phyloP scores from a whole-genome alignment of 2,329 filamentous ascomycete species.

The Talaromyces sp. region DNA sequence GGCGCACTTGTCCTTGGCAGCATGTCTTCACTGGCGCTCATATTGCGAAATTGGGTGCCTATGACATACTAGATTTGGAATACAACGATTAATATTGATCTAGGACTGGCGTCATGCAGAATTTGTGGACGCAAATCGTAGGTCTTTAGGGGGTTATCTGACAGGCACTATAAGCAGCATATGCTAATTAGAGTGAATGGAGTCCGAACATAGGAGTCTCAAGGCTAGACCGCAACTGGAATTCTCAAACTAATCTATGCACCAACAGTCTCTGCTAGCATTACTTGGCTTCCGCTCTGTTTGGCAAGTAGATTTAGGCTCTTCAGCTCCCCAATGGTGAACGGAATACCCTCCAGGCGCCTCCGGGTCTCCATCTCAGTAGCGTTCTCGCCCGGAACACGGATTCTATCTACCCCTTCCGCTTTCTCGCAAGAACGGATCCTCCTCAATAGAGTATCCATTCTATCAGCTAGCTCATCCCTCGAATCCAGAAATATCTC shows the following conservation, averaged over 20 bases:
- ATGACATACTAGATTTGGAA: neutral
- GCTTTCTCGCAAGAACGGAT: neutral
- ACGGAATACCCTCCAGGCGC: constrained; percentile 3
- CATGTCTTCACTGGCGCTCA: neutral
- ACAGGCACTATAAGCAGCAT: neutral
- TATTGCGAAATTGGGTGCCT: neutral
- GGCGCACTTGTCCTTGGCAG: neutral
- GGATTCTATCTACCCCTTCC: constrained; percentile 7
- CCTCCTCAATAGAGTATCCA: constrained; percentile 10
- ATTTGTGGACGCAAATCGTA: neutral
- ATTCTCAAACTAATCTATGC: neutral
- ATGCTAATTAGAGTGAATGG: neutral
- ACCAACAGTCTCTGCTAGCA: neutral
- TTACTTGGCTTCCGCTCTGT: constrained; percentile 1
- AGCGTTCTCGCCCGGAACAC: constrained; percentile 8
- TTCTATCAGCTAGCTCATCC: neutral
- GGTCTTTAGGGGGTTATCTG: neutral
- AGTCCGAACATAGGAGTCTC: neutral
- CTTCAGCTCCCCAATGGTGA: neutral
- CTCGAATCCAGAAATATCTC: constrained; percentile 8
- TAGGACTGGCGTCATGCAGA: neutral
- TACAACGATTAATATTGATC: neutral
- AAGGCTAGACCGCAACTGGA: neutral
- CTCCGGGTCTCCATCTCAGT: neutral
- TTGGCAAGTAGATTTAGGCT: neutral